A percentile compares a stretch with the other conserved stretches of the same genome.
phyloP scores from a whole-genome alignment of 2,329 filamentous ascomycete species.

The Ascochyta clinopodiicola region DNA sequence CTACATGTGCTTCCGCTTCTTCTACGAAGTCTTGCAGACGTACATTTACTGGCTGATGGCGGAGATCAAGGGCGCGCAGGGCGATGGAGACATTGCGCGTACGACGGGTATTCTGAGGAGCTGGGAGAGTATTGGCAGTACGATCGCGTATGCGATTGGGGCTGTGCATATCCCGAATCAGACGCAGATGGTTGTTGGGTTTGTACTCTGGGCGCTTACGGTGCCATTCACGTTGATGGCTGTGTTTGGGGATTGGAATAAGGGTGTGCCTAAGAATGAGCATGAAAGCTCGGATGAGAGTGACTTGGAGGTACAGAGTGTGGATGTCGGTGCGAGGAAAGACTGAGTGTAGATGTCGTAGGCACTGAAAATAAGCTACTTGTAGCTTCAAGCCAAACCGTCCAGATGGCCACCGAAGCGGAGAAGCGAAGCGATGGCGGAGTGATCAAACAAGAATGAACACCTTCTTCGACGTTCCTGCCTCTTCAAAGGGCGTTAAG shows the following conservation, averaged over 20 bases:
- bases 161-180: slow-evolving; percentile 11
- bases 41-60: slow-evolving; percentile 15
- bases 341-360: too few relatives aligned
- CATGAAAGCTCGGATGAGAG: slow-evolving; percentile 5
- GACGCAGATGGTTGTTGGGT: slow-evolving; percentile 15
- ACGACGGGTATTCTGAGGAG: slow-evolving; percentile 13
- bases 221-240: slow-evolving; percentile 10
- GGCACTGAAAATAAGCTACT: too few relatives aligned
- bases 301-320: slow-evolving; percentile 12
- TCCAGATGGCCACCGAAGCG: too few relatives aligned
- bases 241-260: slow-evolving; percentile 13
- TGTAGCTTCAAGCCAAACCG: too few relatives aligned
- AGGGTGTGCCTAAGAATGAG: slow-evolving; percentile 3
- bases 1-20: slow-evolving; percentile 17
- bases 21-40: slow-evolving; percentile 14
- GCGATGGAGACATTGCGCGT: slow-evolving; percentile 11
- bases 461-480: too few relatives aligned
- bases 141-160: slow-evolving; percentile 14
- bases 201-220: slow-evolving; percentile 6
- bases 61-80: slow-evolving; percentile 12
- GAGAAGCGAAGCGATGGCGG: too few relatives aligned
- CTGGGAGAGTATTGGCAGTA: slow-evolving; percentile 12
- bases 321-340: not conserved
- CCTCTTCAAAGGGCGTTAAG: too few relatives aligned
- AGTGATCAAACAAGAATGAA: too few relatives aligned